Percentiles rank a stretch among this genome's conserved stretches.
Conservation (phyloP, 108 stramenopile species). For the Pseudonitzschia delicatissima region DNA sequence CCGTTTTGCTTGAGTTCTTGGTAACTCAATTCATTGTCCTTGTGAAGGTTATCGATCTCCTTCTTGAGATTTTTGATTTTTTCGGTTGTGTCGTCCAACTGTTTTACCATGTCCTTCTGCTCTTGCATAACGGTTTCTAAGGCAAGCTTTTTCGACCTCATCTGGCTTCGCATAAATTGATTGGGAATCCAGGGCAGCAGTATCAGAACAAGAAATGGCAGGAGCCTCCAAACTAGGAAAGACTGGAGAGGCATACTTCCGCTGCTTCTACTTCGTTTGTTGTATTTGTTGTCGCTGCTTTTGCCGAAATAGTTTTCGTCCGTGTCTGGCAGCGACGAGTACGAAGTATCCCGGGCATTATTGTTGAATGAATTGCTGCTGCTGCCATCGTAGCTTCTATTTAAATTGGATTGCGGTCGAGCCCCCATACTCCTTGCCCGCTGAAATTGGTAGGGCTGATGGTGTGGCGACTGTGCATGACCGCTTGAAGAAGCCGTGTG, state of each 20-base stretch:
- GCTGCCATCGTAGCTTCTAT: neutral
- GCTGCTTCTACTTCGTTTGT: neutral
- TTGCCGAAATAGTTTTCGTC: neutral
- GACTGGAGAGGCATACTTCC: neutral
- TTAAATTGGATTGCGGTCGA: neutral
- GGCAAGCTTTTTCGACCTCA: neutral
- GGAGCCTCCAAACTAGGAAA: slow-evolving; percentile 6
- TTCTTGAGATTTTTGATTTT: neutral
- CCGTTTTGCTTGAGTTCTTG: slow-evolving; percentile 9
- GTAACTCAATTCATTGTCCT: slow-evolving; percentile 14
- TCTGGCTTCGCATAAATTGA: neutral
- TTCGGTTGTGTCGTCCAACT: neutral
- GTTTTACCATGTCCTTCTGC: slow-evolving; percentile 1
- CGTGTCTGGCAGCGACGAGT: neutral
- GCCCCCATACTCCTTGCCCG: neutral
- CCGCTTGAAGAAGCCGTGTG: slow-evolving; percentile 1
- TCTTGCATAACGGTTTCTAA: slow-evolving; percentile 1
- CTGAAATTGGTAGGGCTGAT: slow-evolving; percentile 5
- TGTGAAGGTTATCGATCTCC: slow-evolving; percentile 12
- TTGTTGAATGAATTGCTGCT: neutral
- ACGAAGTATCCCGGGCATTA: neutral
- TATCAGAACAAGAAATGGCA: neutral
- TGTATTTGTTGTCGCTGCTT: slow-evolving; percentile 5
- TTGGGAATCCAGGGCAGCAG: slow-evolving; percentile 11
- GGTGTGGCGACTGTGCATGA: neutral